A percentile compares a stretch with the other conserved stretches of the same genome.
Evolutionary conservation across 2,329 filamentous ascomycete species (phyloP).

Genomic region (Cercospora sp.): DNA sequence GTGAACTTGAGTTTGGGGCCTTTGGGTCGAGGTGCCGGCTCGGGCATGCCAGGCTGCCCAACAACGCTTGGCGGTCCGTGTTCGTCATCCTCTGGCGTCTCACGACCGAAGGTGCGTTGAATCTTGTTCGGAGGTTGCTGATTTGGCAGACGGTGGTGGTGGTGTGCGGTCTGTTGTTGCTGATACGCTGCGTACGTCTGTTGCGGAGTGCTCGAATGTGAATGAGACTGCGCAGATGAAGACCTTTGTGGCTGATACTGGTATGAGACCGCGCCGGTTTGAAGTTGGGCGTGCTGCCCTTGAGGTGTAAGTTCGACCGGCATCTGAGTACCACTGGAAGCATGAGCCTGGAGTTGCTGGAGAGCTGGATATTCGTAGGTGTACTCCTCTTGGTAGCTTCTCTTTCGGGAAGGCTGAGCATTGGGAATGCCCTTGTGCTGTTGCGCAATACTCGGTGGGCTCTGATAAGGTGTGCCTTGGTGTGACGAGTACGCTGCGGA

Average conservation of each 20-base stretch:
- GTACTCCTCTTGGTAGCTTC: constrained; percentile 46
- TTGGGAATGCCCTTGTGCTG: constrained; percentile 25
- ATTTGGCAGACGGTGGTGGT: constrained; percentile 78
- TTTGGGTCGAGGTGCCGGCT: constrained; percentile 74
- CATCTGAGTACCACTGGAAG: constrained; percentile 37
- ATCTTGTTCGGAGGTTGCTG: constrained; percentile 69
- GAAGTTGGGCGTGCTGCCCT: constrained; percentile 30
- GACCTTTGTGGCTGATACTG: constrained; percentile 30
- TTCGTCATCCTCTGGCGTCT: constrained; percentile 40
- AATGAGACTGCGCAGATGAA: constrained; percentile 27
- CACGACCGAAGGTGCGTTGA: constrained; percentile 48
- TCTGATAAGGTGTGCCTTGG: constrained; percentile 35
- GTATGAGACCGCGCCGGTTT: constrained; percentile 23
- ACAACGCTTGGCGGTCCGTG: constrained; percentile 77
- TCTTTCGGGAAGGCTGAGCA: constrained; percentile 41
- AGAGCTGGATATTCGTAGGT: constrained; percentile 45
- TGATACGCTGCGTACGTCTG: constrained; percentile 39
- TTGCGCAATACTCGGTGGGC: constrained; percentile 37
- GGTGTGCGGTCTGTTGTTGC: constrained; percentile 56
- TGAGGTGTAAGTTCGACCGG: constrained; percentile 43
- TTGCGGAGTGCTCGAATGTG: constrained; percentile 25
- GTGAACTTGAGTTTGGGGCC: constrained; percentile 94
- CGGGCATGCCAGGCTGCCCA: constrained; percentile 82
- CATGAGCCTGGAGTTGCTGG: constrained; percentile 41
- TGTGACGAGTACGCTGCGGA: constrained; percentile 30